Evolutionary conservation across 106 monocot species (phyloP).

Genomic region (Dendrobium huoshanense): DNA sequence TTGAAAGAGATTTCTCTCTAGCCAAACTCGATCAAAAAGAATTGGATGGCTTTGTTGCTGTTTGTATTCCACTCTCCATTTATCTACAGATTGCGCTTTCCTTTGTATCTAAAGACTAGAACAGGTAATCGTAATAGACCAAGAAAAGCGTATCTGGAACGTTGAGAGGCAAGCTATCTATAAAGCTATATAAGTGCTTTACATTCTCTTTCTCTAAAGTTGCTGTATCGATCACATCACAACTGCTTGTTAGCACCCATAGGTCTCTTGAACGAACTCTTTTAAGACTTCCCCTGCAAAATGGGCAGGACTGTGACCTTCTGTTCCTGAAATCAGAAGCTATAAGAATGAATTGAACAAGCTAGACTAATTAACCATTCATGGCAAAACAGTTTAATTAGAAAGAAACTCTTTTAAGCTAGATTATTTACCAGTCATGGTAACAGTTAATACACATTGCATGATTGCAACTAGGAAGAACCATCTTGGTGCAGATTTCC

Average conservation of each 20-base stretch:
- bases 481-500: constrained; percentile 86
- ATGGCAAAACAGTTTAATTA: too few species aligned
- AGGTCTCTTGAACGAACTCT: constrained; percentile 75
- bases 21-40: too few species aligned
- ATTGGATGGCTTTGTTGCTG: too few species aligned
- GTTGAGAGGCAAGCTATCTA: constrained; percentile 67
- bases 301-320: constrained; percentile 76
- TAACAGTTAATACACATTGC: constrained; percentile 96
- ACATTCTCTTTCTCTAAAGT: constrained; percentile 69
- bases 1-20: too few species aligned
- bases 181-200: constrained; percentile 48
- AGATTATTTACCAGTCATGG: constrained; percentile 58
- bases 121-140: constrained; percentile 75
- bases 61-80: too few species aligned
- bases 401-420: not conserved
- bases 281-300: constrained; percentile 80
- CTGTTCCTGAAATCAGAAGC: constrained; percentile 40
- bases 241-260: constrained; percentile 66
- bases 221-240: constrained; percentile 54
- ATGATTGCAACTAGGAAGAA: constrained; percentile 86
- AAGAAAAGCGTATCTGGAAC: constrained; percentile 84
- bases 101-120: constrained; percentile 13
- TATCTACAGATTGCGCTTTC: too few species aligned
- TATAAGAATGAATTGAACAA: too few species aligned
- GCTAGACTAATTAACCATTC: too few species aligned